Evolutionary conservation across 2,329 filamentous ascomycete genomes (phyloP), one percentile per base, ranked within the genome.

Genomic region (Penicillium sp.): DNA sequence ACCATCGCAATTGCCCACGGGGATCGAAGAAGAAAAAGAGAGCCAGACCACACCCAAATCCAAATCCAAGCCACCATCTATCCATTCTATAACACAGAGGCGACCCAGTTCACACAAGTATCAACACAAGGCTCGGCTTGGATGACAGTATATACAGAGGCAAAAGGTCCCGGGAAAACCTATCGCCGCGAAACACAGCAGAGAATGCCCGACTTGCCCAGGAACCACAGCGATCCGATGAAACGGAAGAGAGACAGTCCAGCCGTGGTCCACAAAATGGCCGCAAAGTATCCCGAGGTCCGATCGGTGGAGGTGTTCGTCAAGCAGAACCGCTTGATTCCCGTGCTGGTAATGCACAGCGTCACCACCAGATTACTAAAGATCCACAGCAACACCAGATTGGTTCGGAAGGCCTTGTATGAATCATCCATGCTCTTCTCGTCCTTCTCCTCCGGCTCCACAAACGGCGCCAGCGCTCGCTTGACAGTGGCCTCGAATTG

Each of bases 401-500:
- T 87, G 15, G 90, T 96, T 73, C 90, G 79, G 88, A 96, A 96
- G 70, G 86, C 88, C 75, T 95, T 95, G 79, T 96, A 96, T 20
- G 86, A 93, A 64, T 96, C 90, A 56, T 96, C 89, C 37, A 95
- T 77, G 13, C 86, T 86, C 71, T 88, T 90, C 64, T 81, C 80
- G 56, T 89, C 85, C 23, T 77, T 68, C 64, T 93, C 85, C 41
- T 80, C 77, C 5, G 76, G 81, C 39, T 84, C 74, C 47, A 86
- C 77, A 67, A 79, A 94, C 3, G 88, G 87, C 46, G 82, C 80
- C 45, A 96, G 72, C 31, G 90, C 90, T 59, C 90, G 85, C 71
- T 92, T 90, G 51, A 96, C 92, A 1, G 90, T 95, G 51, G 84
- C 76, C 68, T 95, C 89, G 56, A 96, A 96, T 62, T 94, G 86